These are phyloP conservation scores for Amaranthus palmeri DNA, from an alignment of 148 eudicot species.

Conservation along the genomic window DNA sequence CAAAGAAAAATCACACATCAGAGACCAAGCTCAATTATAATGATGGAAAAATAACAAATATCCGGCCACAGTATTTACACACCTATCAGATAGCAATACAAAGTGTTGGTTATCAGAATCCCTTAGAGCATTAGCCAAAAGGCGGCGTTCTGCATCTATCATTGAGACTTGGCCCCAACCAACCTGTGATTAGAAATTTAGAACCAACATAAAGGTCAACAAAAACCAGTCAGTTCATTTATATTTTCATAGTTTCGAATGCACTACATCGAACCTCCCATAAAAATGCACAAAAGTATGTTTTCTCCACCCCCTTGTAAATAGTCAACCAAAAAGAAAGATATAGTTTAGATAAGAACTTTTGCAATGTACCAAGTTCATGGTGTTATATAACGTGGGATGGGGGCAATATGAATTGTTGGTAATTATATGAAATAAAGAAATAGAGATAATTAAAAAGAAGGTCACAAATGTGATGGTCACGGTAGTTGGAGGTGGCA, in stretches of 20 bases:
- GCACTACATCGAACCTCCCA: neutral
- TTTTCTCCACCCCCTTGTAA: neutral
- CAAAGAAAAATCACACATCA: conserved; percentile 20
- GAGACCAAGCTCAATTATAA: conserved; percentile 1
- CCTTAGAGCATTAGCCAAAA: conserved; percentile 77
- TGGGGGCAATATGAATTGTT: neutral
- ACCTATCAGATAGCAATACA: conserved; percentile 97
- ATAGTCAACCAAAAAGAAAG: neutral
- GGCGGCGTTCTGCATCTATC: conserved; percentile 97
- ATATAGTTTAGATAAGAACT: neutral
- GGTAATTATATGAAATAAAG: too few species aligned
- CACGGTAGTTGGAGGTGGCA: conserved; percentile 14
- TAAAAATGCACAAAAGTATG: neutral
- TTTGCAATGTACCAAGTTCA: neutral
- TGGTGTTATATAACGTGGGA: neutral
- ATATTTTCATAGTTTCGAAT: neutral
- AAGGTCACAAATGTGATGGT: too few species aligned
- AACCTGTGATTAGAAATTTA: conserved; percentile 44
- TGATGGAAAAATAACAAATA: neutral
- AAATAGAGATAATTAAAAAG: too few species aligned
- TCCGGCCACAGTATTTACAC: neutral
- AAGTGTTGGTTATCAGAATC: conserved; percentile 91
- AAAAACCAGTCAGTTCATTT: conserved; percentile 8
- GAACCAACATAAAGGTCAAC: conserved; percentile 13
- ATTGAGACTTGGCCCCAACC: conserved; percentile 96